Evolutionary conservation across 257 asterid species (phyloP).

Genomic region (Nicotiana undulata): DNA sequence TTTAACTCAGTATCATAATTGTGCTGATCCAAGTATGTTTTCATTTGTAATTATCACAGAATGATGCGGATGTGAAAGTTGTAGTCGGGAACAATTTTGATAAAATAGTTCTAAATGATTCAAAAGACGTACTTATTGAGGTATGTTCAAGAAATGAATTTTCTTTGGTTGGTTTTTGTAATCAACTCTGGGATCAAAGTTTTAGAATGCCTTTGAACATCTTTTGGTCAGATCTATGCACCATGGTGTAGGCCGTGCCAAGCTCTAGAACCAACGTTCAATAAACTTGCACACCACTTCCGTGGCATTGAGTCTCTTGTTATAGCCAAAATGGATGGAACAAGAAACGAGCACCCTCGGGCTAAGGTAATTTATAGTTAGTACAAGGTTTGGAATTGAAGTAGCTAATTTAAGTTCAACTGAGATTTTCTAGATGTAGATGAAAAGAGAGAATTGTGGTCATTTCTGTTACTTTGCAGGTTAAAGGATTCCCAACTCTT

Average conservation of each 20-base stretch:
- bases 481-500: constrained; percentile 86
- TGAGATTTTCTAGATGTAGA: background rate
- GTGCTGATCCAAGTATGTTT: background rate
- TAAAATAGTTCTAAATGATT: constrained; percentile 46
- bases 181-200: background rate
- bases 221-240: constrained; percentile 57
- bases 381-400: background rate
- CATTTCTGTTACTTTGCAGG: constrained; percentile 32
- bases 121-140: constrained; percentile 96
- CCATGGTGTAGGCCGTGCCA: constrained; percentile 99
- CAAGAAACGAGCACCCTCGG: constrained; percentile 84
- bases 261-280: constrained; percentile 80
- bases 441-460: background rate
- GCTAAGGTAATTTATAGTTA: constrained; percentile 48
- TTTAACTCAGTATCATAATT: background rate
- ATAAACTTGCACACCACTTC: constrained; percentile 82
- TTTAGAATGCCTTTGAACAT: background rate
- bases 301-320: constrained; percentile 54
- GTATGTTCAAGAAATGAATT: constrained; percentile 22
- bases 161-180: background rate
- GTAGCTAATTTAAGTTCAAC: background rate
- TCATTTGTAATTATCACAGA: constrained; percentile 1
- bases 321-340: constrained; percentile 95
- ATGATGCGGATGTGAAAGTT: constrained; percentile 76
- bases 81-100: constrained; percentile 30